Conservation (phyloP, 108 stramenopile genomes). For the Phaeodactylum tricornutum region DNA sequence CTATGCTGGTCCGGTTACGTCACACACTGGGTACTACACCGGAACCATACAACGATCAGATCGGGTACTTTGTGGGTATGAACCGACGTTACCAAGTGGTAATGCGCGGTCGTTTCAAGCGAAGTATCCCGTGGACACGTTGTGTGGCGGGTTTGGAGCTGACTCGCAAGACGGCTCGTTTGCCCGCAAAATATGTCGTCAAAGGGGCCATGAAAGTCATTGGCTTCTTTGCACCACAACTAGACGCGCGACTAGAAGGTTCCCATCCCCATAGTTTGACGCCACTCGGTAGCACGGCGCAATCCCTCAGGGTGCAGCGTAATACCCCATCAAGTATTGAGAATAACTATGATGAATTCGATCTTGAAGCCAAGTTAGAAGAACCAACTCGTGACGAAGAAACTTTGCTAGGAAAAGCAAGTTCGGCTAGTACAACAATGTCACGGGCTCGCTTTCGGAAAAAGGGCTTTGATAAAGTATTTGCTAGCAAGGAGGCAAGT, state of each 20-base stretch:
- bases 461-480: constrained; percentile 60
- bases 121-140: constrained; percentile 52
- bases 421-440: constrained; percentile 23
- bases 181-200: constrained; percentile 59
- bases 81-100: constrained; percentile 54
- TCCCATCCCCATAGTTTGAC: constrained; percentile 42
- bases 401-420: constrained; percentile 27
- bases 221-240: constrained; percentile 62
- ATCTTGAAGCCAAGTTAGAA: constrained; percentile 16
- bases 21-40: constrained; percentile 25
- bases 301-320: constrained; percentile 37
- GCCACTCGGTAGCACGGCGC: constrained; percentile 73
- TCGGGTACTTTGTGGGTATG: constrained; percentile 43
- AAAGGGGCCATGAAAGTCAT: constrained; percentile 53
- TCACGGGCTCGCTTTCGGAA: constrained; percentile 48
- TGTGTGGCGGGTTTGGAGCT: constrained; percentile 54
- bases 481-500: constrained; percentile 11
- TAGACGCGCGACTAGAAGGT: constrained; percentile 58
- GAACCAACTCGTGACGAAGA: constrained; percentile 16
- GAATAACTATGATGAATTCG: constrained; percentile 6
- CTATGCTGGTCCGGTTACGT: constrained; percentile 44
- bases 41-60: constrained; percentile 26
- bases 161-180: constrained; percentile 34
- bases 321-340: constrained; percentile 11
- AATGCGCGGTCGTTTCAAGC: constrained; percentile 51